These are phyloP conservation scores for Trichoderma afroharzianum DNA, from an alignment of 2,329 filamentous ascomycete genomes.

Conservation along the genomic window DNA sequence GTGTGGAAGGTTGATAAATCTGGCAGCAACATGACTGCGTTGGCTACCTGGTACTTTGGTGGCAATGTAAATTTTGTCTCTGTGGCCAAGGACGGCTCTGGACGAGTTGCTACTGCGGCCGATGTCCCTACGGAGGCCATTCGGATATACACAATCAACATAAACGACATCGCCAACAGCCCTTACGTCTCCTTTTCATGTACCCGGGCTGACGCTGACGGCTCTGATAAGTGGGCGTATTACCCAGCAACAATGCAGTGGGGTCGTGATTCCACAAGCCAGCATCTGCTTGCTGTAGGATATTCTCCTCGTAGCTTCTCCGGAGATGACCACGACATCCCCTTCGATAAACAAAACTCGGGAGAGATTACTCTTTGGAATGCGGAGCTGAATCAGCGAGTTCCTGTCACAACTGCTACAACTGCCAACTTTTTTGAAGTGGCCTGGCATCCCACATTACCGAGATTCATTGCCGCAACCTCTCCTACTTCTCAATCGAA, in stretches of 20 bases:
- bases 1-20: slow-evolving; percentile 47
- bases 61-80: slow-evolving; percentile 62
- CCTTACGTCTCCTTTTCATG: slow-evolving; percentile 41
- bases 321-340: slow-evolving; percentile 55
- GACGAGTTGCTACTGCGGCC: slow-evolving; percentile 56
- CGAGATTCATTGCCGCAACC: slow-evolving; percentile 55
- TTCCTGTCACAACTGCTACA: slow-evolving; percentile 49
- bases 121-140: slow-evolving; percentile 53
- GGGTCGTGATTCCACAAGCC: slow-evolving; percentile 45
- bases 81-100: slow-evolving; percentile 45
- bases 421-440: slow-evolving; percentile 63
- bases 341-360: slow-evolving; percentile 52
- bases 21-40: slow-evolving; percentile 39
- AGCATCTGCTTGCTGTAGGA: slow-evolving; percentile 56
- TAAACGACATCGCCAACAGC: slow-evolving; percentile 35
- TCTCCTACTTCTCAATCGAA: slow-evolving; percentile 49
- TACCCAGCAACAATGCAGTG: slow-evolving; percentile 62
- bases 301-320: slow-evolving; percentile 57
- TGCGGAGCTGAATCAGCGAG: slow-evolving; percentile 38
- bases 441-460: slow-evolving; percentile 55
- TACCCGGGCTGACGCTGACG: slow-evolving; percentile 33
- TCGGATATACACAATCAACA: slow-evolving; percentile 51
- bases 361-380: slow-evolving; percentile 62
- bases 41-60: slow-evolving; percentile 51
- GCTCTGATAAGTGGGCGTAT: slow-evolving; percentile 55